Evolutionary conservation across 495 filamentous ascomycete genomes (phyloP), one percentile per base, ranked within the genome.

Genomic region (Clohesyomyces aquaticus): DNA sequence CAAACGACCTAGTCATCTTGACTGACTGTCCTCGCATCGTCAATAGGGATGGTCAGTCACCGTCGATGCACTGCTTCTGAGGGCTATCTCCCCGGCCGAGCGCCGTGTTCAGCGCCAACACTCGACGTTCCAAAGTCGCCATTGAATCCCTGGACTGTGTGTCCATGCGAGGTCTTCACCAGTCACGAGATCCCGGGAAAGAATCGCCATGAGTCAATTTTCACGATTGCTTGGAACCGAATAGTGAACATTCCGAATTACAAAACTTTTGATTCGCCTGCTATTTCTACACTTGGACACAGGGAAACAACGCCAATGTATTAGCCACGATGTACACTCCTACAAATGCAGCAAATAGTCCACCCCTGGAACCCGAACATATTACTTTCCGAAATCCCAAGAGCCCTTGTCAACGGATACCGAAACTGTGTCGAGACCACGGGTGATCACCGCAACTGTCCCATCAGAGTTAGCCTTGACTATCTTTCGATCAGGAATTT

Each of bases 181-280:
- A n/a, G n/a, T n/a, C n/a, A n/a, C n/a, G n/a, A n/a, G n/a, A n/a
- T n/a, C n/a, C n/a, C n/a, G n/a, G n/a, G n/a, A n/a, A 46, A 32
- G 14, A 46, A 21, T 46, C 23, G 21, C 12, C 46, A 46, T 42
- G 18, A 8, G 10, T 32, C 4, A 23, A 58, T 28, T 32, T 22
- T 25, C 55, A 27, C 14, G 41, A 47, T 58, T 19, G 18, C 55
- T 48, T 38, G 35, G 14, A 19, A 27, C 16, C 11, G 19, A 47
- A 58, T 58, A 47, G 14, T 23, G 25, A 58, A 46, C n/a, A 47
- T n/a, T n/a, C n/a, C n/a, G n/a, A n/a, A n/a, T n/a, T n/a, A n/a
- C 32, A 38, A 6, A 38, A 38, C 32, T 38, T 38, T 38, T 38
- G 14, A 38, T 38, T 38, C 32, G 14, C 14, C 32, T 38, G 14